A percentile compares a stretch with the other conserved stretches of the same genome.
phyloP scores from a whole-genome alignment of 1,284 basidiomycete species.

The Amylostereum chailletii region DNA sequence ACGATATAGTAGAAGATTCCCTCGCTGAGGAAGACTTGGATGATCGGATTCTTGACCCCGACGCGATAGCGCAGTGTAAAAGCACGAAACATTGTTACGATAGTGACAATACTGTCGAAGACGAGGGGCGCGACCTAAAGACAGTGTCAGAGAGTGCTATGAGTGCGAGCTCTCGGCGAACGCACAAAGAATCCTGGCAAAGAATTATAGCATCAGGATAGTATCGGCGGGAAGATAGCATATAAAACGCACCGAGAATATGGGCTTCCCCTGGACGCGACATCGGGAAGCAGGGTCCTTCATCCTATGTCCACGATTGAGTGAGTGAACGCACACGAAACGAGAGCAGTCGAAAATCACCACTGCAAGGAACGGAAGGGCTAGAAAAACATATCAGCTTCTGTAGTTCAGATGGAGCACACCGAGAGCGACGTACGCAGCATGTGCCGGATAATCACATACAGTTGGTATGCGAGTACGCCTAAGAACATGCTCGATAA shows the following conservation, averaged over 20 bases:
- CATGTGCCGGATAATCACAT: background rate
- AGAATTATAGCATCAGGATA: background rate
- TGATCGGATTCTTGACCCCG: background rate
- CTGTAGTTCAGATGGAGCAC: background rate
- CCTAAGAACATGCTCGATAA: background rate
- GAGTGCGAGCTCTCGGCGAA: too few relatives aligned
- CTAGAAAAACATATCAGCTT: background rate
- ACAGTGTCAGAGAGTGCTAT: too few relatives aligned
- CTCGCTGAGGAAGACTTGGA: background rate
- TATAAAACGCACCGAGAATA: slow-evolving; percentile 46
- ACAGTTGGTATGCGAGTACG: background rate
- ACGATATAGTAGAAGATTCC: background rate
- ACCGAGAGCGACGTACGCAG: background rate
- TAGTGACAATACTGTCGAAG: background rate
- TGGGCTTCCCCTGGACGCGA: slow-evolving; percentile 49
- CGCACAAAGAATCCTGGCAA: slow-evolving; percentile 28
- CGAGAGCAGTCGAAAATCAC: slow-evolving; percentile 18
- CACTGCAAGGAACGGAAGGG: background rate
- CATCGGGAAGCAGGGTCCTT: background rate
- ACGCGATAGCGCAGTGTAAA: background rate
- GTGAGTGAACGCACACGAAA: too few relatives aligned
- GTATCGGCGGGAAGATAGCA: too few relatives aligned
- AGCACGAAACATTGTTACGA: background rate
- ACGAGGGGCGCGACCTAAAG: background rate
- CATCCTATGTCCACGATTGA: slow-evolving; percentile 20